Evolutionary conservation across 345 rosid genomes (phyloP), one percentile per base, ranked within the genome.

Genomic region (Moricandia arvensis): DNA sequence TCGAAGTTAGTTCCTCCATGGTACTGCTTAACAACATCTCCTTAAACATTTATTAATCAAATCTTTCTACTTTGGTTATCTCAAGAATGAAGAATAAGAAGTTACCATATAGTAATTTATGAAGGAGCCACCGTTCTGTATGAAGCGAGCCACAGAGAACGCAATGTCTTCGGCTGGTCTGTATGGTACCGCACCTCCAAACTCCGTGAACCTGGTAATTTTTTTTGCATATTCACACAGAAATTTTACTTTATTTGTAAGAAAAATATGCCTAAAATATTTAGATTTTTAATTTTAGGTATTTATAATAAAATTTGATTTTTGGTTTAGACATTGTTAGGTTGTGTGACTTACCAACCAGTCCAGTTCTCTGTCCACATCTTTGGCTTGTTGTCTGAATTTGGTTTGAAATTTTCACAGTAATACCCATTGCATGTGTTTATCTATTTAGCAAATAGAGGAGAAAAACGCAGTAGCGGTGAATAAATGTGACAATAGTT

Each of bases 281-380:
- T 21, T 21, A 21, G 24, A 21, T 21, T 30, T 60, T 60, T 12
- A 1, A 8, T 7, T 6, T 57, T 72, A 4, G 6, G 63, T 37
- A 15, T 64, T 18, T 47, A 60, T 67, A 59, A 59, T 21, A 21
- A 58, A 33, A 7, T 26, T 27, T 15, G 15, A 6, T 53, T 15
- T 34, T 24, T n/a, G 2, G 49, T 18, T 45, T 53, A 2, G 30
- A 55, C 21, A 24, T 21, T 55, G 27, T 26, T 26, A 9, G 37
- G 66, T 33, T 21, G 68, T 60, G 69, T 62, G 51, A 72, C 82
- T 83, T 86, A 93, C 98, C 98, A 93, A 77, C 94, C 96, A 59
- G 94, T 90, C 98, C 98, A 93, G 66, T 83, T 84, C 80, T 93
- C 98, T 4, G 98, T 93, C 96, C 96, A 93, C 90, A 93, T 87